These are phyloP conservation scores for Diddensiella santjacobensis DNA, from an alignment of 805 yeast genomes.

Conservation along the genomic window DNA sequence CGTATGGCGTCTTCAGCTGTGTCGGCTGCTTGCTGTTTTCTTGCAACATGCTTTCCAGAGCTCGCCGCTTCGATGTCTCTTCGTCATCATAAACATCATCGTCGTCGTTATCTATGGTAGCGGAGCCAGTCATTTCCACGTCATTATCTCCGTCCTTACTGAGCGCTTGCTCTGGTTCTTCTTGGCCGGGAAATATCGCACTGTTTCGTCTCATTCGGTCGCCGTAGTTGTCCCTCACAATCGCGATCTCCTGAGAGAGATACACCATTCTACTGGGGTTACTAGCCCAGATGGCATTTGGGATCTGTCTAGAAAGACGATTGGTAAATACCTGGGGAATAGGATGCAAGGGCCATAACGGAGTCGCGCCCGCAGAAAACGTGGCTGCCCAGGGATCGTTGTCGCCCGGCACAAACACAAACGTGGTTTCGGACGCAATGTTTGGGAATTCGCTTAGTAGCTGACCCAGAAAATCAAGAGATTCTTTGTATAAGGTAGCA, in stretches of 20 bases:
- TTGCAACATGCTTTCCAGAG: slow-evolving; percentile 18
- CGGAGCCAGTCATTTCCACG: slow-evolving; percentile 8
- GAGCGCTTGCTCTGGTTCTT: slow-evolving; percentile 23
- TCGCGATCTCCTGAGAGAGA: slow-evolving; percentile 75
- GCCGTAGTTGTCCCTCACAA: slow-evolving; percentile 70
- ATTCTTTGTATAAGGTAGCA: slow-evolving; percentile 47
- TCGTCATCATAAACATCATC: slow-evolving; percentile 28
- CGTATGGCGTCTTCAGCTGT: slow-evolving; percentile 14
- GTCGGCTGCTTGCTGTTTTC: slow-evolving; percentile 10
- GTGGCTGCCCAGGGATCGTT: slow-evolving; percentile 92
- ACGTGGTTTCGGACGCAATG: slow-evolving; percentile 48
- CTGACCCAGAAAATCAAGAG: slow-evolving; percentile 71
- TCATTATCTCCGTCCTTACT: slow-evolving; percentile 18
- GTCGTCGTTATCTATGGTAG: neutral
- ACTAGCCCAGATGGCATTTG: slow-evolving; percentile 55
- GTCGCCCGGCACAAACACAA: slow-evolving; percentile 80
- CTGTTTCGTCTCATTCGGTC: slow-evolving; percentile 68
- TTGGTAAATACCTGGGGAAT: slow-evolving; percentile 71
- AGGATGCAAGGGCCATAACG: slow-evolving; percentile 66
- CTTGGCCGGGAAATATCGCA: slow-evolving; percentile 44
- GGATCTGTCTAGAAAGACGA: slow-evolving; percentile 53
- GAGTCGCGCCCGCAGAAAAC: slow-evolving; percentile 54
- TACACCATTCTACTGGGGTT: slow-evolving; percentile 80
- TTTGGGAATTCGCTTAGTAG: slow-evolving; percentile 57
- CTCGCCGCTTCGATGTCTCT: slow-evolving; percentile 16